Evolutionary conservation across 2,329 filamentous ascomycete species (phyloP), one percentile per base, ranked within the genome.

Genomic region (Cladosporium cucumerinum): DNA sequence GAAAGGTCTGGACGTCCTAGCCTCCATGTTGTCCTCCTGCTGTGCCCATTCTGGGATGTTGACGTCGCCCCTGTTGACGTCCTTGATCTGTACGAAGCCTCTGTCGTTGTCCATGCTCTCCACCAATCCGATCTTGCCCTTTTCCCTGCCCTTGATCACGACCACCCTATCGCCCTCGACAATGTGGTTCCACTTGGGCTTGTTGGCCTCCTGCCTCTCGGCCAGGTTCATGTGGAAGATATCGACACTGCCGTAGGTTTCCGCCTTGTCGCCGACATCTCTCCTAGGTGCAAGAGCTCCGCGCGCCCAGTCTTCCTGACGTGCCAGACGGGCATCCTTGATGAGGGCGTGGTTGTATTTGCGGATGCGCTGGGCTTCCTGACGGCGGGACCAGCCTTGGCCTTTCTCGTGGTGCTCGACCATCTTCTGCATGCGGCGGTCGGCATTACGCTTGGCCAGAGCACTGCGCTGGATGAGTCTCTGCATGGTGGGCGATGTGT

Each of bases 71-170:
- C 72, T 71, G 66, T 82, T 82, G 59, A 82, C 32, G 25, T 74
- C 77, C 55, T 73, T 72, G 36, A 83, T 66, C 7, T 71, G 66
- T 46, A 80, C 71, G 11, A 70, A 67, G 30, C 77, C 75, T 16
- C 69, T 70, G 2, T 77, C 72, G 1, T 69, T 61, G 14, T 76
- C 79, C 54, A 96, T 80, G 1, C 80, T 76, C 66, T 76, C 77
- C 52, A 98, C 86, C n/a, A 81, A 80, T 59, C 91, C 91, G 78
- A 99, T 95, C 80, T 89, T 91, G 72, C 93, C 93, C 80, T 88
- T 90, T 73, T 95, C 90, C 39, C 84, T 85, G 10, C 94, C 93
- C 66, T 89, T 86, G 62, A 92, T 79, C 65, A 98, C 80, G 61
- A 94, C 91, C 34, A 97, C 93, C 66, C 95, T 86, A 78, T 98